Base-by-base conservation (phyloP, 345 rosid species). In the Luvunga scandens region DNA sequence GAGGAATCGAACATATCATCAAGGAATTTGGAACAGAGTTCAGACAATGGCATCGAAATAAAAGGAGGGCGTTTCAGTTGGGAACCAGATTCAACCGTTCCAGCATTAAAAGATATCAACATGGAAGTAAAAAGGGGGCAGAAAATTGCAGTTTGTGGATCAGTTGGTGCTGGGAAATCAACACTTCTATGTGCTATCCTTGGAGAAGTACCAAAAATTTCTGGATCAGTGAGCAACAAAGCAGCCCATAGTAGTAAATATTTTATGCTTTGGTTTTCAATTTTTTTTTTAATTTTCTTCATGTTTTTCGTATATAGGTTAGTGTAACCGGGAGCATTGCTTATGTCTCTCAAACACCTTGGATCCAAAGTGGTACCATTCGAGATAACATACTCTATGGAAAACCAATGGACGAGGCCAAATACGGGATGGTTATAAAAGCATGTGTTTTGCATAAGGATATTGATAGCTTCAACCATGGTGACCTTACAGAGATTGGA, bases 301-400 rank as follows among this genome's bases (percentile, higher is more conserved):
- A 28, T 71, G 31, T 30, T 66, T 39, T 39, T 39, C 69, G 1
- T 10, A 5, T 73, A 73, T 77, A 90, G 98, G 97, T 88, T 50
- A 71, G 73, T 62, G 78, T 90, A 24, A 79, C 53, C 5, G 92
- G 97, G 50, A 80, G 88, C 38, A 75, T 89, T 34, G 95, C 94
- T 30, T 94, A 91, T 85, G 97, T 90, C 64, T 82, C 95, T 81
- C 98, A 94, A 83, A 85, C 84, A 5, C 84, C 98, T 45, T 92
- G 97, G 98, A 89, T 94, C 76, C 98, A 92, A 63, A 92, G 97
- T 76, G 98, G 98, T 61, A 89, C 91, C 6, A 75, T 94, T 77
- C 86, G 91, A 1, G 95, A 92, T 57, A 90, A 93, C 78, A 89
- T 93, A 67, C 88, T 89, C 64, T 89, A 70, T 14, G 94, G 97